Conservation (phyloP, 306 rosid species). For the Lotus japonicus region DNA sequence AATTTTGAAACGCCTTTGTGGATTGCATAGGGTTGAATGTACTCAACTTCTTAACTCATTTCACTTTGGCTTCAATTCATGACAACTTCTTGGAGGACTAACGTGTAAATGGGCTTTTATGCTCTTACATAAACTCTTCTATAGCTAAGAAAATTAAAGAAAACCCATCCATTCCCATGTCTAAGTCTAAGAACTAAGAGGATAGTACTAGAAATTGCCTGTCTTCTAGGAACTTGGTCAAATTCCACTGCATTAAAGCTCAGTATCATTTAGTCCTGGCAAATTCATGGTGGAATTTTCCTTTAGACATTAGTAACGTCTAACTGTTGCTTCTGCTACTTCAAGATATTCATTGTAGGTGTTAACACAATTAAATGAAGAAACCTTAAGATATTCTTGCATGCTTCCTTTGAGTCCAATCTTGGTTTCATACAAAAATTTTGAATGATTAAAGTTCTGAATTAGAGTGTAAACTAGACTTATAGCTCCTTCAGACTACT, state of each 20-base stretch:
- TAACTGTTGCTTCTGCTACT: too few relatives aligned
- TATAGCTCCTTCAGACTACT: too few relatives aligned
- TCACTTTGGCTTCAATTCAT: too few relatives aligned
- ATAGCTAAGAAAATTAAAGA: neutral
- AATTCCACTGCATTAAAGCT: too few relatives aligned
- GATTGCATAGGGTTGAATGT: neutral
- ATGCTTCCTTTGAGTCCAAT: neutral
- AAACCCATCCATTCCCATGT: neutral
- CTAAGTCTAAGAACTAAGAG: neutral
- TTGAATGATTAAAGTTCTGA: too few relatives aligned
- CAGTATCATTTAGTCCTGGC: too few relatives aligned
- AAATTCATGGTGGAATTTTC: too few relatives aligned
- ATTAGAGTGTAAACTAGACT: too few relatives aligned
- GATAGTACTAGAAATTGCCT: neutral
- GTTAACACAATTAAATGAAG: neutral
- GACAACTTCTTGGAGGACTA: constrained; percentile 3
- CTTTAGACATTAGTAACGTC: too few relatives aligned
- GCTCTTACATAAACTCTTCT: neutral
- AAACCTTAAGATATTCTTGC: neutral
- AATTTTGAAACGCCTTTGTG: neutral
- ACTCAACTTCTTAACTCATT: neutral
- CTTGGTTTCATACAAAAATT: neutral
- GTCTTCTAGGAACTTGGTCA: too few relatives aligned
- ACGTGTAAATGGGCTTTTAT: neutral
- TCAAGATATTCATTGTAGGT: neutral